Base-by-base conservation (phyloP, 2,329 filamentous ascomycete species). In the Byssothecium circinans region DNA sequence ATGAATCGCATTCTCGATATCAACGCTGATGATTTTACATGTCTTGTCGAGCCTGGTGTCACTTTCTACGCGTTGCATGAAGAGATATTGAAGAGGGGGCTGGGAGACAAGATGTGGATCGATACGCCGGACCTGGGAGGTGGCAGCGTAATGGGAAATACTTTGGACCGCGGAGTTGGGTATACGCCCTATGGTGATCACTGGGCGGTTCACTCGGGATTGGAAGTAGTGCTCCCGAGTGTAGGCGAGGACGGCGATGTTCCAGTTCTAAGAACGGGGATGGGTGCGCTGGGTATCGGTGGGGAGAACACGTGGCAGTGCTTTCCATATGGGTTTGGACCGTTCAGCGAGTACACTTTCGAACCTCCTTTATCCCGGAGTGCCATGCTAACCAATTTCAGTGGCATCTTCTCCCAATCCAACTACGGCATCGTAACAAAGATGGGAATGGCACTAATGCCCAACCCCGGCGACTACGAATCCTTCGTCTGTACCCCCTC, bases 61-160 rank as follows among this genome's bases (percentile, higher is more conserved):
- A 76, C 74, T 0, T 79, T 76, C 45, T 83, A 85, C 49, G 65
- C 64, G 1, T 75, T 87, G 23, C 45, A 60, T 43, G 69, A 69
- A 19, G 72, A 77, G 40, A 61, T 79, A 2, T 75, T 77, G 46
- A 55, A 66, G 7, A 67, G 74, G 52, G 74, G 75, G 49, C 30
- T 59, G 15, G 60, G 70, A 27, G 66, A 72, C 42, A 50, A 67
- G 62, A 59, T 78, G 29, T 78, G 75, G 75, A 62, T 77, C 14
- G 75, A 77, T 45, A 56, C 52, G 2, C 67, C 67, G 6, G 67
- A 69, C 50, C 48, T 69, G 18, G 68, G 66, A 8, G 67, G 68
- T 23, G 68, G 68, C 0, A 64, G 60, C 12, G 59, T 71, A 4
- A 19, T 70, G n/a, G 68, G 68, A 5, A 71, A 71, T 51, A 61